phyloP scores from a whole-genome alignment of 2,329 filamentous ascomycete species.

The Nemania sp. region DNA sequence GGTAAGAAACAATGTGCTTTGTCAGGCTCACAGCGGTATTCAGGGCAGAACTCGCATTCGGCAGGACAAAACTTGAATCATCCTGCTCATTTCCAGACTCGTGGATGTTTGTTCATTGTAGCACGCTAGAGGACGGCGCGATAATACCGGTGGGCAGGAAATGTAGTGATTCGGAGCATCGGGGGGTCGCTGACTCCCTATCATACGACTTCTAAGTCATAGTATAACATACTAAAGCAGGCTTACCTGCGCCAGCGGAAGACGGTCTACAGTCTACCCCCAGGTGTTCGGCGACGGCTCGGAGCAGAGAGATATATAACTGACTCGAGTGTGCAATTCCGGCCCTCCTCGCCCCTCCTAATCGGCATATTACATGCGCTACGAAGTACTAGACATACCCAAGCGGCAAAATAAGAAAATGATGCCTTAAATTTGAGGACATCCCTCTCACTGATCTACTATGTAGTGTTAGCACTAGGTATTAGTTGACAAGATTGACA shows the following conservation, averaged over 20 bases:
- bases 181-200: neutral
- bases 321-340: slow-evolving; percentile 16
- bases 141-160: neutral
- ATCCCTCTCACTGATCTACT: neutral
- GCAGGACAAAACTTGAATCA: neutral
- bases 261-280: neutral
- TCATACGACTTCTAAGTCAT: neutral
- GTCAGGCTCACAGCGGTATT: neutral
- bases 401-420: neutral
- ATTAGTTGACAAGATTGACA: slow-evolving; percentile 22
- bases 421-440: neutral
- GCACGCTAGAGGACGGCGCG: neutral
- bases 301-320: slow-evolving; percentile 3
- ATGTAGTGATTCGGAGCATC: neutral
- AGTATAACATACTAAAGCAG: neutral
- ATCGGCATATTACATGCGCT: slow-evolving; percentile 8
- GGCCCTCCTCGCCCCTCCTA: neutral
- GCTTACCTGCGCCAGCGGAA: neutral
- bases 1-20: neutral
- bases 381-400: neutral
- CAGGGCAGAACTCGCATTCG: neutral
- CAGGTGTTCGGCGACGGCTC: slow-evolving; percentile 1
- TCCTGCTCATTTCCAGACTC: neutral
- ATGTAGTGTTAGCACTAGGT: slow-evolving; percentile 12
- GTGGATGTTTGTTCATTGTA: neutral